Percentiles rank a stretch among this genome's conserved stretches.
phyloP scores from a whole-genome alignment of 257 asterid species.

The Osmanthus fragrans region DNA sequence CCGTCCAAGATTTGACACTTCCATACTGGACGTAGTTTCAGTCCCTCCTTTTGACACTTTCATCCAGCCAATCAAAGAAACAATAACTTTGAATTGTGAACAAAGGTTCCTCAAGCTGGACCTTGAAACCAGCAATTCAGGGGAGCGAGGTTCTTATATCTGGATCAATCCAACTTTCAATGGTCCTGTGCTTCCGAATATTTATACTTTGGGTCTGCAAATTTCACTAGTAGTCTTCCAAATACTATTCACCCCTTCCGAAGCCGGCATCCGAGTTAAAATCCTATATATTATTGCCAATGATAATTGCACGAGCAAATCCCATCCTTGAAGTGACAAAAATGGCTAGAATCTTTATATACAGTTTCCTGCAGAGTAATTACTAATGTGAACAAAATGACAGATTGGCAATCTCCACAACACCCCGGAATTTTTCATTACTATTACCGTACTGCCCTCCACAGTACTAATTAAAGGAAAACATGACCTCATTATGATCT shows the following conservation, averaged over 20 bases:
- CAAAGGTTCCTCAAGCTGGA: too few relatives aligned
- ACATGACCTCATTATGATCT: conserved; percentile 58
- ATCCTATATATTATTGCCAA: conserved; percentile 33
- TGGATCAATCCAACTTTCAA: too few relatives aligned
- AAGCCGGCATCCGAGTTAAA: background rate
- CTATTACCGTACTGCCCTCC: conserved; percentile 40
- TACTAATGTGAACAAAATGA: conserved; percentile 45
- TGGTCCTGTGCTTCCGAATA: too few relatives aligned
- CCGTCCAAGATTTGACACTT: too few relatives aligned
- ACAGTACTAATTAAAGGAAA: conserved; percentile 39
- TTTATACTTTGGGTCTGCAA: background rate
- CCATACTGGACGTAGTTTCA: too few relatives aligned
- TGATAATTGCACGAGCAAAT: conserved; percentile 61
- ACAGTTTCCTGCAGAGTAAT: conserved; percentile 43
- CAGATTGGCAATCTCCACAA: conserved; percentile 58
- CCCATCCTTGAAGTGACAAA: conserved; percentile 65
- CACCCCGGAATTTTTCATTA: conserved; percentile 57
- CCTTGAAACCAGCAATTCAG: too few relatives aligned
- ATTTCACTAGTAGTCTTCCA: background rate
- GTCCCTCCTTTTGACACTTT: too few relatives aligned
- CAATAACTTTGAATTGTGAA: too few relatives aligned
- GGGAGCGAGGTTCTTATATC: too few relatives aligned
- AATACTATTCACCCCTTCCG: background rate
- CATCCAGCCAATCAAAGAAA: too few relatives aligned
- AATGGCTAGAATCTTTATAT: conserved; percentile 56